Conservation (phyloP, 306 rosid species). For the Fragaria vesca region DNA sequence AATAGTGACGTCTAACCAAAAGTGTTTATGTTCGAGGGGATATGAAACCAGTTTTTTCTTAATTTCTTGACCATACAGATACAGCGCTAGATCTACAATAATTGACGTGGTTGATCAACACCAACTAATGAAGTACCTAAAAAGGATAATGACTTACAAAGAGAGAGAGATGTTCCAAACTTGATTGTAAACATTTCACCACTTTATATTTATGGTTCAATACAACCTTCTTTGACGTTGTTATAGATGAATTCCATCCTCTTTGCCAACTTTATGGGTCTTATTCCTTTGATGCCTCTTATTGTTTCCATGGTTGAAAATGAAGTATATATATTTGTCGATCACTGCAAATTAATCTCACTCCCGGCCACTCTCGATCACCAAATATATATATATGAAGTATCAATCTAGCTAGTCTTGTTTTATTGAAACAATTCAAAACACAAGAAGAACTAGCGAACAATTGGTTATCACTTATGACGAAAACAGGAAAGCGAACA, state of each 20-base stretch:
- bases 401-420: too few species aligned
- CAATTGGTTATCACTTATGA: background rate
- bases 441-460: too few species aligned
- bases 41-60: background rate
- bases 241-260: too few species aligned
- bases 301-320: too few species aligned
- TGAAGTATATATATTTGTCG: too few species aligned
- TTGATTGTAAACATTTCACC: background rate
- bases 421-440: background rate
- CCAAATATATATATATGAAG: too few species aligned
- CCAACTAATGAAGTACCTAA: background rate
- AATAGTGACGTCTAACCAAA: background rate
- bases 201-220: background rate
- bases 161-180: background rate
- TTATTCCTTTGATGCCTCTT: too few species aligned
- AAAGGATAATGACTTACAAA: background rate
- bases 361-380: too few species aligned
- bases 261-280: too few species aligned
- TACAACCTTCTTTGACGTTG: background rate
- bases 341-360: too few species aligned
- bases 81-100: background rate
- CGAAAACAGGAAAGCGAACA: background rate
- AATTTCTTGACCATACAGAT: background rate
- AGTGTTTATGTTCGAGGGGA: background rate
- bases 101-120: background rate